Percentiles rank a stretch among this genome's conserved stretches.
phyloP scores from a whole-genome alignment of 768 basidiomycete species.

The Pleurotus platypus region DNA sequence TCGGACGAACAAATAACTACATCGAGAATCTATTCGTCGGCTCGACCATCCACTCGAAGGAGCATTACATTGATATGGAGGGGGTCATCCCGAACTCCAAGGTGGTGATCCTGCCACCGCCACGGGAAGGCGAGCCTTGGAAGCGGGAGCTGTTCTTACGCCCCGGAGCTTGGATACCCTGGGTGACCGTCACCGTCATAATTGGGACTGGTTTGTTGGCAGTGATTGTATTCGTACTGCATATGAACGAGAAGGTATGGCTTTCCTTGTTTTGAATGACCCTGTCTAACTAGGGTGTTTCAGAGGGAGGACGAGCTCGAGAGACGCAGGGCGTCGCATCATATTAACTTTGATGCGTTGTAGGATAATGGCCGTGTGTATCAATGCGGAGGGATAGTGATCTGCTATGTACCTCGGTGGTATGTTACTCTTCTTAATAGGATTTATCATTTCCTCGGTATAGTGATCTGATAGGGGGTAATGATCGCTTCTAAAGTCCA shows the following conservation, averaged over 20 bases:
- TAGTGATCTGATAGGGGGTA: too few species aligned
- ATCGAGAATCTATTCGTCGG: constrained; percentile 98
- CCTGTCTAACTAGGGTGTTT: constrained; percentile 4
- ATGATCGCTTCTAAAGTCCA: too few species aligned
- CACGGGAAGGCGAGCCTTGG: constrained; percentile 62
- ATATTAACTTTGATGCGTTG: constrained; percentile 96
- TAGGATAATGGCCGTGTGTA: constrained; percentile 28
- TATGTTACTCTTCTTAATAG: too few species aligned
- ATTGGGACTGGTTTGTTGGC: constrained; percentile 71
- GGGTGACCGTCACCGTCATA: constrained; percentile 89
- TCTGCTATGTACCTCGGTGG: too few species aligned
- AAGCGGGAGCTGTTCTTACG: constrained; percentile 85
- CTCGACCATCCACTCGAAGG: constrained; percentile 66
- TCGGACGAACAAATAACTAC: constrained; percentile 98
- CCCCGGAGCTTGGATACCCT: constrained; percentile 97
- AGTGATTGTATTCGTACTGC: constrained; percentile 79
- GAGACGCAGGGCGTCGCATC: constrained; percentile 81
- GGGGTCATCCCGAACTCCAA: constrained; percentile 98
- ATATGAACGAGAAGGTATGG: constrained; percentile 89
- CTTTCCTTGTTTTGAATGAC: constrained; percentile 5
- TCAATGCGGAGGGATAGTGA: too few species aligned
- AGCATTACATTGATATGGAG: constrained; percentile 90
- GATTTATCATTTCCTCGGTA: too few species aligned
- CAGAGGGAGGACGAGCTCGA: constrained; percentile 95
- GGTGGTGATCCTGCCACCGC: constrained; percentile 86